Evolutionary conservation across 257 asterid genomes (phyloP).

Genomic region (Fraxinus pennsylvanica): DNA sequence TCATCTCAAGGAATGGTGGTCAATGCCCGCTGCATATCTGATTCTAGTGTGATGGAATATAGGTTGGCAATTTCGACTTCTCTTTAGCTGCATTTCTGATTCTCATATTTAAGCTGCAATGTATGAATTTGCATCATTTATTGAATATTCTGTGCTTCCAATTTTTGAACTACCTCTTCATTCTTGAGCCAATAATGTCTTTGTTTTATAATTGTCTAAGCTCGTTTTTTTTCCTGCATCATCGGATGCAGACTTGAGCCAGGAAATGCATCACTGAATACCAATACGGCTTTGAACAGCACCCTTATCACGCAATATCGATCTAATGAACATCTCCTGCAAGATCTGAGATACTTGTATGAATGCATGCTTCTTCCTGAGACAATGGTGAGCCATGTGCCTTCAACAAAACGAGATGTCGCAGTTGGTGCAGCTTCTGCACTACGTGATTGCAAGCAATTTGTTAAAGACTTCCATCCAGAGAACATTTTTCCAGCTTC

Average conservation of each 20-base stretch:
- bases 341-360: slow-evolving; percentile 67
- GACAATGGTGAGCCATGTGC: slow-evolving; percentile 47
- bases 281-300: slow-evolving; percentile 23
- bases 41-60: slow-evolving; percentile 82
- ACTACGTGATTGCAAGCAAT: slow-evolving; percentile 88
- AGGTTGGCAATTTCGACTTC: slow-evolving; percentile 44
- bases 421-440: slow-evolving; percentile 54
- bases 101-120: not conserved
- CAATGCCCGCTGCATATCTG: slow-evolving; percentile 56
- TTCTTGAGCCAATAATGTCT: not conserved
- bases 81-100: not conserved
- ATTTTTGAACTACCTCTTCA: not conserved
- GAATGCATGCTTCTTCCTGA: slow-evolving; percentile 74
- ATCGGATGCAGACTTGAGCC: slow-evolving; percentile 69
- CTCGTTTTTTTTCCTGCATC: not conserved
- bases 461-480: slow-evolving; percentile 69
- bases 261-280: slow-evolving; percentile 45
- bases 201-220: not conserved
- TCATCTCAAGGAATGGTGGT: slow-evolving; percentile 82
- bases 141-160: not conserved
- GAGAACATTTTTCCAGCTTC: slow-evolving; percentile 37
- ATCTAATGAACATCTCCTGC: slow-evolving; percentile 63
- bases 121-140: not conserved
- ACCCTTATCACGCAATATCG: slow-evolving; percentile 38
- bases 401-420: slow-evolving; percentile 45